Base-by-base conservation (phyloP, 352 stramenopile genomes). In the Phytopythium boreale region DNA sequence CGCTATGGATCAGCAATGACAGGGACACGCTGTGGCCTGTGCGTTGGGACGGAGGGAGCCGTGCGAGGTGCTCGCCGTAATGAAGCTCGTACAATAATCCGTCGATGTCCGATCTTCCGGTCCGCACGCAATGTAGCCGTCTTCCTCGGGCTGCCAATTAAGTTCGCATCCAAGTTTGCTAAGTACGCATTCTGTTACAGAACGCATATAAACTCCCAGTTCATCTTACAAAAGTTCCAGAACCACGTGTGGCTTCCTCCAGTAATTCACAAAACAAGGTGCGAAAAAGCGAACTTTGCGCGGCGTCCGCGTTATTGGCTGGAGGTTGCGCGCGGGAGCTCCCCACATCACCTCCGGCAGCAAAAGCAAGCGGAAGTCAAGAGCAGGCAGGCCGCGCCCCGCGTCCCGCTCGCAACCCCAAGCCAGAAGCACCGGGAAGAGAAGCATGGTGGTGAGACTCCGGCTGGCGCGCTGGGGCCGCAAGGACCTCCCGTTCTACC, bases 401-500 rank as follows among this genome's bases (percentile, higher is more conserved):
- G 34, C 31, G 31, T 36, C 31, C 8, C 31, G 31, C 31, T 8
- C 31, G 41, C 41, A 5, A 15, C 41, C 14, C 4, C 41, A n/a
- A 26, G 43, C 43, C 43, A 24, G n/a, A 6, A 24, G n/a, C 43
- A 26, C 19, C 43, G 9, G n/a, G 17, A 26, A n/a, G 4, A 12
- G 4, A 22, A 26, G 44, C 29, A 96, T 96, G 87, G 85, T 93
- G 46, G 88, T 96, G 72, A 85, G 88, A 86, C 77, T 96, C 68
- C 85, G 88, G 61, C 69, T 96, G 57, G 86, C 86, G 56, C 86
- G 88, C 50, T 96, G 86, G 84, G 88, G 88, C 56, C 84, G 88
- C 65, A 94, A 92, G 72, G 85, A 96, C 74, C 70, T 93, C 27
- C 88, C 88, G 34, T 94, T 95, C 84, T 96, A 96, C 76, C 86